Base-by-base conservation (phyloP, 768 basidiomycete genomes). In the Termitomyces sp. region DNA sequence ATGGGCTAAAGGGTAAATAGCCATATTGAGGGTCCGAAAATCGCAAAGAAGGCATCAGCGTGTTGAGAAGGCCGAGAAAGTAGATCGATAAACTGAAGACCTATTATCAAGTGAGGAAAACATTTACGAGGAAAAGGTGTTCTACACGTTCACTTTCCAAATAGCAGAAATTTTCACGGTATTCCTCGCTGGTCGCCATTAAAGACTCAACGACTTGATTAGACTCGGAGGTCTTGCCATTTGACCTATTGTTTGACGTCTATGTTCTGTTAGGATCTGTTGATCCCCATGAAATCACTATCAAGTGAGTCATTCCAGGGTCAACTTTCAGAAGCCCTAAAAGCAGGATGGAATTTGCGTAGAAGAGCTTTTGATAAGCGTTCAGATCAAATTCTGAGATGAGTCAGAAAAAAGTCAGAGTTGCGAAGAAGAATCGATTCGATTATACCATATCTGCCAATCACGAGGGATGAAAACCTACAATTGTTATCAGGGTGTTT, bases 1-100 rank as follows among this genome's bases (percentile, higher is more conserved):
- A 53, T 14, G 60, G 60, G 14, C 50, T 54, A 18, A 35, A 58
- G 5, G 54, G 60, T 9, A 58, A 43, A 47, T 56, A 53, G 26
- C 45, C 60, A 30, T 9, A 26, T 26, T n/a, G 57, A 55, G 32
- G 60, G 60, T 14, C 49, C 35, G 18, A 50, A 45, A 10, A 58
- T 51, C 10, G 47, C 30, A 38, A 43, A 58, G 20, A 61, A 54
- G 18, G 44, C 60, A 28, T 55, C 49, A 10, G 32, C 60, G 20
- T 56, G 57, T 41, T 56, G 56, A 18, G 46, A 56, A 22, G 60
- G 60, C 54, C 56, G 52, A 30, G 6, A 26, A 26, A 26, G 26
- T 26, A 26, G 26, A 26, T 26, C 26, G 26, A 4, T 26, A 26
- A 4, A 26, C 4, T 26, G 4, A 26, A 26, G 26, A 26, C 4